Base-by-base conservation (phyloP, 164 flowering plant genomes). In the Chimonanthus praecox region DNA sequence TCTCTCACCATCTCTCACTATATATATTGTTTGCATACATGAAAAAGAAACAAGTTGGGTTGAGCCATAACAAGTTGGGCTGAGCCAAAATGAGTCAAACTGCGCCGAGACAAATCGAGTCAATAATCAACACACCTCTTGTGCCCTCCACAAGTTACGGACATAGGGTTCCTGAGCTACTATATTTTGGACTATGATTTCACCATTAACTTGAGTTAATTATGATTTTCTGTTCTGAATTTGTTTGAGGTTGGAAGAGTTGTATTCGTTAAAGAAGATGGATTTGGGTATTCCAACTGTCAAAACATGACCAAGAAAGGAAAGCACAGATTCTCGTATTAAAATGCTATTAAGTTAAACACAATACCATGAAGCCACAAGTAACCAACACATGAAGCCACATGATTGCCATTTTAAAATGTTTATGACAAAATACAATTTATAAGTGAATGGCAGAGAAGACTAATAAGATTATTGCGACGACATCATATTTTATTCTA, bases 361-460 rank as follows among this genome's bases (percentile, higher is more conserved):
- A 70, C 60, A 71, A 71, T 47, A 71, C 60, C 4, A 21, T 69
- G 69, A 77, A 76, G 77, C 75, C 80, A 71, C 68, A 64, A 71
- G 76, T 58, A 74, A 48, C 73, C 73, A 72, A 81, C 87, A 83
- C 85, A 85, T 81, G 87, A 85, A 79, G 80, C 80, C 88, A 85
- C 88, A 85, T 85, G 86, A 81, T n/a, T 33, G 49, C 72, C 6
- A 49, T 71, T 74, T 62, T 64, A 69, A 33, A 74, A 70, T 33
- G 33, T 33, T 33, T 33, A 33, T 33, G 33, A 33, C 33, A 33
- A 33, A 10, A 54, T 54, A 4, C 4, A 54, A 54, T 5, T 54
- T 10, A 54, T 54, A 10, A 54, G 60, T 5, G 15, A 54, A 54
- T 33, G 13, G 9, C 15, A 49, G 58, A 43, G 10, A 50, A 64